Base-by-base conservation (phyloP, 768 basidiomycete species). In the Russula virescens region DNA sequence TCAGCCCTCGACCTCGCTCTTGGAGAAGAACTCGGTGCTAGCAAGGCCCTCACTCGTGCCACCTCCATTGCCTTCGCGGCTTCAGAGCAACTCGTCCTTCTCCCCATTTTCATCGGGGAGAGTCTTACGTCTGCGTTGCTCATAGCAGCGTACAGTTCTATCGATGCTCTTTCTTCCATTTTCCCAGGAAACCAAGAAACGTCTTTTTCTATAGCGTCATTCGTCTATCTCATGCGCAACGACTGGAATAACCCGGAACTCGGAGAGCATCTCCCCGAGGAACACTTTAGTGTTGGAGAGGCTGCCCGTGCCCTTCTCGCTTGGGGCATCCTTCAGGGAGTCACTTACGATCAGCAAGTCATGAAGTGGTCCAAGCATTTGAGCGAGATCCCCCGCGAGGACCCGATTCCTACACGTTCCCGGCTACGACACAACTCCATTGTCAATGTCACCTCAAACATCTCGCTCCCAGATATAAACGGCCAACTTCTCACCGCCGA, bases 261-360 rank as follows among this genome's bases (percentile, higher is more conserved):
- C 16, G 80, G 80, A 28, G 78, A 80, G 14, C 76, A 76, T 23
- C 76, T 84, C 25, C 88, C 88, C 0, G 79, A 78, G 67, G 82
- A 79, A 63, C 80, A 80, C 47, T 88, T 83, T 66, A 82, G 86
- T 9, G 75, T 90, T 46, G 81, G 81, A 0, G 82, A 88, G 61
- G 80, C 90, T 16, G 83, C 83, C 21, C 79, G 82, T 60, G 89
- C 88, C 0, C 79, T 94, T 23, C 80, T 89, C 8, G 89, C 84
- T 0, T 93, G 90, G 89, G 86, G 86, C 6, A 83, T 88, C 0
- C 75, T 94, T 46, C 91, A 93, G 68, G 85, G 87, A 38, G 84
- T 90, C 47, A 94, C 91, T 0, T 83, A 86, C 68, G 84, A 89
- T 68, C 89, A 86, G 81, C 87, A 89, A 66, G 89, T 93, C 70